These are phyloP conservation scores for Rhodotorula toruloides DNA, from an alignment of 768 basidiomycete species.

Conservation along the genomic window DNA sequence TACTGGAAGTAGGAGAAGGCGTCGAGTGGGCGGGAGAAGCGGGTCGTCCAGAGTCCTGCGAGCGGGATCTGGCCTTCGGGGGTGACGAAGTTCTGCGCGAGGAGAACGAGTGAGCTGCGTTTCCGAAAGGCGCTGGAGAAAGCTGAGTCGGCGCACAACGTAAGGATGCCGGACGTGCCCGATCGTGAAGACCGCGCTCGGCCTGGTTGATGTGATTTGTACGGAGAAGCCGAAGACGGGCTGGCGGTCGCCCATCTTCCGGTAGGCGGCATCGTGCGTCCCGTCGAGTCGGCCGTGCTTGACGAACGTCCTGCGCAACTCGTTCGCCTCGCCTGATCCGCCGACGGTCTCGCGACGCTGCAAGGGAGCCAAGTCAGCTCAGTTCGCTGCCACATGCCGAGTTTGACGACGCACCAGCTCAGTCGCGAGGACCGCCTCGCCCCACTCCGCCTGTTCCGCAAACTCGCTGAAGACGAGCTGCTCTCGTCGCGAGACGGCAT, in stretches of 20 bases:
- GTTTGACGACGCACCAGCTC: neutral
- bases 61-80: slow-evolving; percentile 7
- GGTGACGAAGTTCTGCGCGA: slow-evolving; percentile 26
- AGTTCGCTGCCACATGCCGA: no score
- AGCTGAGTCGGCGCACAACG: slow-evolving; percentile 2
- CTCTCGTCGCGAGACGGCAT: slow-evolving; percentile 6
- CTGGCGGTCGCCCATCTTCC: slow-evolving; percentile 7
- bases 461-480: slow-evolving; percentile 9
- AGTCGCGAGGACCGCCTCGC: slow-evolving; percentile 4
- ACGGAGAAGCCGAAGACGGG: slow-evolving; percentile 26
- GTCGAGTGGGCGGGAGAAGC: slow-evolving; percentile 2
- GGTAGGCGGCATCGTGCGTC: slow-evolving; percentile 5
- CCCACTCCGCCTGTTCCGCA: slow-evolving; percentile 28
- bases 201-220: neutral
- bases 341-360: slow-evolving; percentile 3
- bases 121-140: no score
- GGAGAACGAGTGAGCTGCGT: neutral
- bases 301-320: slow-evolving; percentile 9
- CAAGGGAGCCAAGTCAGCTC: neutral
- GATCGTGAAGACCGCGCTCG: slow-evolving; percentile 12
- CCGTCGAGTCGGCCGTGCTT: slow-evolving; percentile 12
- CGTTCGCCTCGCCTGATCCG: neutral
- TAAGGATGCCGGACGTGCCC: slow-evolving; percentile 27
- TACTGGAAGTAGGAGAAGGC: slow-evolving; percentile 21
- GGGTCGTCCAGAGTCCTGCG: slow-evolving; percentile 25